Conservation (phyloP, 176 grass and related monocot genomes). For the Luzula sylvatica region DNA sequence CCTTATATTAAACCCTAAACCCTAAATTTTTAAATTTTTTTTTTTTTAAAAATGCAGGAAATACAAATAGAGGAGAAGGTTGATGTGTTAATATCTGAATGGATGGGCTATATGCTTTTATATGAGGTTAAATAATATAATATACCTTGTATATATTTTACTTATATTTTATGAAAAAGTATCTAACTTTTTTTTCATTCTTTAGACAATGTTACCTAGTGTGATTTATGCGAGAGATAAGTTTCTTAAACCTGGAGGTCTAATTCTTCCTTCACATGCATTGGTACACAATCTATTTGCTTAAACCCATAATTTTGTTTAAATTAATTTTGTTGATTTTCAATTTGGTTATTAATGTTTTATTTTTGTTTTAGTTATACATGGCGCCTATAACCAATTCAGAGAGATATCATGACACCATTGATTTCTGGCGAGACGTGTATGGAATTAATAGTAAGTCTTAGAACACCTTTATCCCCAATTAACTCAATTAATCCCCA, state of each 20-base stretch:
- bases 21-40: not conserved
- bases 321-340: not conserved
- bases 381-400: constrained; percentile 89
- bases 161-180: not conserved
- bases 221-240: constrained; percentile 92
- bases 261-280: constrained; percentile 95
- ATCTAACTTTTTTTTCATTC: constrained; percentile 11
- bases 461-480: not conserved
- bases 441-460: constrained; percentile 92
- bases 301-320: constrained; percentile 5
- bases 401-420: constrained; percentile 57
- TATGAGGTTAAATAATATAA: constrained; percentile 47
- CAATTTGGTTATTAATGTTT: constrained; percentile 19
- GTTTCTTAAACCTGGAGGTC: constrained; percentile 90
- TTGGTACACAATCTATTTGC: constrained; percentile 32
- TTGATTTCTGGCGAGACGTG: constrained; percentile 87
- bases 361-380: constrained; percentile 49
- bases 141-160: not conserved
- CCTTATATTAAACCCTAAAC: not conserved
- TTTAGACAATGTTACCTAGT: constrained; percentile 79
- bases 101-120: constrained; percentile 98
- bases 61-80: constrained; percentile 66
- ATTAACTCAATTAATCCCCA: too few relatives aligned
- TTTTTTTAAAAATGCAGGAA: constrained; percentile 41
- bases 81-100: constrained; percentile 97